Percentiles rank a stretch among this genome's conserved stretches.
Conservation (phyloP, 2,329 filamentous ascomycete genomes). For the Trichophyton equinum region DNA sequence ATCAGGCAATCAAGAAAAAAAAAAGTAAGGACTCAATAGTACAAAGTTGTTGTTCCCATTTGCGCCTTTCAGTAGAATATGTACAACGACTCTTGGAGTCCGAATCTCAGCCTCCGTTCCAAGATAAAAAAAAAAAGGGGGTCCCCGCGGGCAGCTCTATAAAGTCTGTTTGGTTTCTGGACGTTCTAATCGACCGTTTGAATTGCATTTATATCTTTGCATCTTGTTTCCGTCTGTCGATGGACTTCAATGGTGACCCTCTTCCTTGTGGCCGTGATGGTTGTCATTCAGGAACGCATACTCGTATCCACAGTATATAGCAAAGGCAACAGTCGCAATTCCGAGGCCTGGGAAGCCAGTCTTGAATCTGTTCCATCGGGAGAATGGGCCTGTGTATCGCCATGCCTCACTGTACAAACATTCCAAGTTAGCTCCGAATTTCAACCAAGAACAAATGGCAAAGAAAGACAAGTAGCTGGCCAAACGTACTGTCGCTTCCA, state of each 20-base stretch:
- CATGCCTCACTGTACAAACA: slow-evolving; percentile 62
- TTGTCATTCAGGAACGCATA: slow-evolving; percentile 68
- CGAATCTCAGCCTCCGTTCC: neutral
- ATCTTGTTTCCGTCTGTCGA: neutral
- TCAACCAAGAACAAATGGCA: too few species aligned
- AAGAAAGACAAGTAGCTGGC: slow-evolving; percentile 15
- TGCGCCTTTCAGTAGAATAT: slow-evolving; percentile 1
- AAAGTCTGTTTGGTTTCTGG: neutral
- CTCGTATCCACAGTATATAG: slow-evolving; percentile 80
- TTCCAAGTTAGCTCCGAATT: slow-evolving; percentile 13
- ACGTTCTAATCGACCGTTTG: neutral
- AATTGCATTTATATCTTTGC: neutral
- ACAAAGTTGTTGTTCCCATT: slow-evolving; percentile 2
- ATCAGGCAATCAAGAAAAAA: neutral
- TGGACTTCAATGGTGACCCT: neutral
- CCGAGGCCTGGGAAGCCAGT: slow-evolving; percentile 78
- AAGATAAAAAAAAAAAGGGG: neutral
- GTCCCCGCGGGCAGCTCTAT: neutral
- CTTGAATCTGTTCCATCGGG: slow-evolving; percentile 79
- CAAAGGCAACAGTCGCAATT: slow-evolving; percentile 83
- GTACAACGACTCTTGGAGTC: slow-evolving; percentile 1
- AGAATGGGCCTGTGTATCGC: slow-evolving; percentile 84
- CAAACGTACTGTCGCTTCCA: slow-evolving; percentile 47
- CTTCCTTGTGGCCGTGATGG: slow-evolving; percentile 40
- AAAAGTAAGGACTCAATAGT: neutral